Percentiles rank a stretch among this genome's conserved stretches.
Conservation (phyloP, 805 yeast genomes). For the Martiniozyma abietophila region DNA sequence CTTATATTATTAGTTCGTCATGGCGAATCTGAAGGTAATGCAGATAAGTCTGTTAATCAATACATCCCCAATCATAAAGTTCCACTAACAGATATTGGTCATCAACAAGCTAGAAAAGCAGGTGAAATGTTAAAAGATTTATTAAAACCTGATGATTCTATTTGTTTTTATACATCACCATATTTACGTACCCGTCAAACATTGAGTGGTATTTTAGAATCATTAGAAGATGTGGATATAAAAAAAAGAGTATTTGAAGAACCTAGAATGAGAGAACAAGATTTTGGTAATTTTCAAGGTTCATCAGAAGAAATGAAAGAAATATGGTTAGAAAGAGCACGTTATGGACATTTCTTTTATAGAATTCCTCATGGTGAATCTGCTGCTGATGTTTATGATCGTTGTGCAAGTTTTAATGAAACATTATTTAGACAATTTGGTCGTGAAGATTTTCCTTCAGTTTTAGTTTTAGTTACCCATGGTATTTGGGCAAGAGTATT, state of each 20-base stretch:
- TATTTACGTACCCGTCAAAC: slow-evolving; percentile 81
- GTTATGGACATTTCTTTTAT: slow-evolving; percentile 82
- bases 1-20: slow-evolving; percentile 76
- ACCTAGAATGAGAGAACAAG: slow-evolving; percentile 90
- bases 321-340: slow-evolving; percentile 77
- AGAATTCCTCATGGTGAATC: slow-evolving; percentile 91
- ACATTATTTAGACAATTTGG: slow-evolving; percentile 75
- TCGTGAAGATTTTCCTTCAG: slow-evolving; percentile 61
- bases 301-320: slow-evolving; percentile 66
- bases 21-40: slow-evolving; percentile 89
- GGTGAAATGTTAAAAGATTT: slow-evolving; percentile 37
- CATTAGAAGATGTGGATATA: slow-evolving; percentile 33
- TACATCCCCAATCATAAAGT: slow-evolving; percentile 75
- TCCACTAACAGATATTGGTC: slow-evolving; percentile 64
- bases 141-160: slow-evolving; percentile 37
- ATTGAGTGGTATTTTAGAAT: slow-evolving; percentile 56
- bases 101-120: slow-evolving; percentile 50
- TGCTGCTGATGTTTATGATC: slow-evolving; percentile 91
- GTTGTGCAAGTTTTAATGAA: slow-evolving; percentile 86
- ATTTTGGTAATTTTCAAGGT: slow-evolving; percentile 88
- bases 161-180: slow-evolving; percentile 80
- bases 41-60: slow-evolving; percentile 73
- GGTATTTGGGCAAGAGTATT: slow-evolving; percentile 94
- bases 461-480: slow-evolving; percentile 79
- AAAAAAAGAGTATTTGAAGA: slow-evolving; percentile 65